Conservation (phyloP, 345 rosid genomes). For the Brassica juncea region DNA sequence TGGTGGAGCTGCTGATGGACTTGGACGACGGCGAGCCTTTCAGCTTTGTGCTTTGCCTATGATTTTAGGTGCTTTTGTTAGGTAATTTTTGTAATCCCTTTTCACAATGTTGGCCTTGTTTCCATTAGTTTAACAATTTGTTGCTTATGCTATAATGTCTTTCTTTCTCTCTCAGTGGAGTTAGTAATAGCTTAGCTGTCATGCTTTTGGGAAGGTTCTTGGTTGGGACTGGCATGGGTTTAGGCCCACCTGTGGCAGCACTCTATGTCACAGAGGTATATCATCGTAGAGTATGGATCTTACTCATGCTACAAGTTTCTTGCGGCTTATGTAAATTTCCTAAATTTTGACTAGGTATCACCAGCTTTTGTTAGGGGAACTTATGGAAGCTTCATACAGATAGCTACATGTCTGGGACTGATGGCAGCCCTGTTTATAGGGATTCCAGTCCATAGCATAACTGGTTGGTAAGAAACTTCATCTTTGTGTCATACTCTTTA, state of each 20-base stretch:
- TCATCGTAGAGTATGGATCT: not conserved
- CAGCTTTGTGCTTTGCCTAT: slow-evolving; percentile 89
- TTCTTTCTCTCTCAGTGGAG: slow-evolving; percentile 58
- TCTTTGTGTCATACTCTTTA: not conserved
- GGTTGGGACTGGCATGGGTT: slow-evolving; percentile 95
- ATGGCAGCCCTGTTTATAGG: slow-evolving; percentile 85
- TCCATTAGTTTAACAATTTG: slow-evolving; percentile 56
- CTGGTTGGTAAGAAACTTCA: slow-evolving; percentile 64
- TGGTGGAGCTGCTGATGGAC: slow-evolving; percentile 79
- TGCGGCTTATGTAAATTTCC: slow-evolving; percentile 17
- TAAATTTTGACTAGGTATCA: slow-evolving; percentile 61
- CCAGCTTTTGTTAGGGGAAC: slow-evolving; percentile 89
- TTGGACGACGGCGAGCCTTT: slow-evolving; percentile 89
- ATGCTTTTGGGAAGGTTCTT: slow-evolving; percentile 89
- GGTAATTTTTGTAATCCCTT: slow-evolving; percentile 43
- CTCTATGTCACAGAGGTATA: slow-evolving; percentile 96
- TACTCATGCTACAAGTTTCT: slow-evolving; percentile 1
- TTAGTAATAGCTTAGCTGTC: slow-evolving; percentile 57
- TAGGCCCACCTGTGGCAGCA: slow-evolving; percentile 88
- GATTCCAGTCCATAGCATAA: slow-evolving; percentile 74
- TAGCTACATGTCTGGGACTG: slow-evolving; percentile 77
- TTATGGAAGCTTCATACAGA: not conserved
- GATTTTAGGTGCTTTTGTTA: slow-evolving; percentile 79
- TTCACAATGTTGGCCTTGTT: slow-evolving; percentile 49
- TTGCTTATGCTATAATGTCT: slow-evolving; percentile 37